Evolutionary conservation across 164 flowering plant species (phyloP).

Genomic region (Magnolia sinica): DNA sequence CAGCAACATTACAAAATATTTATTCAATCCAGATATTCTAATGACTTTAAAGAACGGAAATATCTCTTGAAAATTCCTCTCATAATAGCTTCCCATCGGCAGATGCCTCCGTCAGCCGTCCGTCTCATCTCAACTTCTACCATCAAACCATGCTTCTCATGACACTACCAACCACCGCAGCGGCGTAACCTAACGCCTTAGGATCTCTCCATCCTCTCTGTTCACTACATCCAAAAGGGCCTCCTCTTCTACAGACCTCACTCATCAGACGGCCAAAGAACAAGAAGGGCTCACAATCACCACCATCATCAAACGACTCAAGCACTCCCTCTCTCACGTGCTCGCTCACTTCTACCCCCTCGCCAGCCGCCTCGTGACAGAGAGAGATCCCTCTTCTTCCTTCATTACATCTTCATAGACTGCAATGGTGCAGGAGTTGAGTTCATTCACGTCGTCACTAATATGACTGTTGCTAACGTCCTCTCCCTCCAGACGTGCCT

Average conservation of each 20-base stretch:
- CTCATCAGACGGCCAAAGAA: not conserved
- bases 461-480: constrained; percentile 31
- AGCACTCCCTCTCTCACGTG: constrained; percentile 36
- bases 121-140: not conserved
- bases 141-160: not conserved
- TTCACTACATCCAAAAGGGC: constrained; percentile 28
- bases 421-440: constrained; percentile 50
- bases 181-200: constrained; percentile 25
- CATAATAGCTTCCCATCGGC: not conserved
- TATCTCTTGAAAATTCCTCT: no score
- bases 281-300: not conserved
- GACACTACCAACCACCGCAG: not conserved
- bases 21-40: no score
- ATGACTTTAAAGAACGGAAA: no score
- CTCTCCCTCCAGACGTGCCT: constrained; percentile 43
- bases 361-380: constrained; percentile 32
- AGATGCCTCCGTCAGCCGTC: not conserved
- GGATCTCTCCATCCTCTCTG: constrained; percentile 24
- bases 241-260: constrained; percentile 27
- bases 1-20: no score
- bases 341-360: constrained; percentile 52
- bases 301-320: constrained; percentile 26
- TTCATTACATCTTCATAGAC: constrained; percentile 38
- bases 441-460: constrained; percentile 38
- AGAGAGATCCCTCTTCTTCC: constrained; percentile 37